phyloP scores from a whole-genome alignment of 805 yeast species.

The Saturnispora zaruensis region DNA sequence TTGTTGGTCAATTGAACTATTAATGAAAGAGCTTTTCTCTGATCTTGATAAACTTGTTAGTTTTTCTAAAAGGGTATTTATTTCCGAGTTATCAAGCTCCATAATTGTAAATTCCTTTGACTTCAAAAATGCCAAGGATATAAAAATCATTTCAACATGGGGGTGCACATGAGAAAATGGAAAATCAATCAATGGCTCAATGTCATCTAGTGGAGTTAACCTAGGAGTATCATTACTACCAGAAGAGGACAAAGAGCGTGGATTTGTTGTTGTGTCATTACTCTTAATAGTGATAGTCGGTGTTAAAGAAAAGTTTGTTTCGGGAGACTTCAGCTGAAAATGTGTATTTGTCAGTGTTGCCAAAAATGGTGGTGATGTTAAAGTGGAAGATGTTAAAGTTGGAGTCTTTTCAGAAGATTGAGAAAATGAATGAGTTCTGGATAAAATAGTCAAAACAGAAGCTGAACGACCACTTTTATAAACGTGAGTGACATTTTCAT shows the following conservation, averaged over 20 bases:
- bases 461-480: conserved; percentile 22
- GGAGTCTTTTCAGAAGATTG: conserved; percentile 24
- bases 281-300: conserved; percentile 3
- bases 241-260: background rate
- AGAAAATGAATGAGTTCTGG: conserved; percentile 16
- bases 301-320: conserved; percentile 3
- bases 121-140: conserved; percentile 70
- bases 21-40: conserved; percentile 15
- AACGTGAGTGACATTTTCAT: background rate
- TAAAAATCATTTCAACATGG: conserved; percentile 67
- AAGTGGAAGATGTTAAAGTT: conserved; percentile 19
- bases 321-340: background rate
- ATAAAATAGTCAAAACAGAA: conserved; percentile 25
- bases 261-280: background rate
- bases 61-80: conserved; percentile 64
- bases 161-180: conserved; percentile 62
- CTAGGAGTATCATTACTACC: background rate
- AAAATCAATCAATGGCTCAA: conserved; percentile 24
- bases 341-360: conserved; percentile 2
- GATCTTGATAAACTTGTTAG: conserved; percentile 36
- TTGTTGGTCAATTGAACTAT: conserved; percentile 15
- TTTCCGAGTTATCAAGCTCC: conserved; percentile 87
- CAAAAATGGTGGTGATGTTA: conserved; percentile 12
- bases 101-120: conserved; percentile 69
- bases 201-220: conserved; percentile 13